Base-by-base conservation (phyloP, 2,329 filamentous ascomycete species). In the Balansia obtecta region DNA sequence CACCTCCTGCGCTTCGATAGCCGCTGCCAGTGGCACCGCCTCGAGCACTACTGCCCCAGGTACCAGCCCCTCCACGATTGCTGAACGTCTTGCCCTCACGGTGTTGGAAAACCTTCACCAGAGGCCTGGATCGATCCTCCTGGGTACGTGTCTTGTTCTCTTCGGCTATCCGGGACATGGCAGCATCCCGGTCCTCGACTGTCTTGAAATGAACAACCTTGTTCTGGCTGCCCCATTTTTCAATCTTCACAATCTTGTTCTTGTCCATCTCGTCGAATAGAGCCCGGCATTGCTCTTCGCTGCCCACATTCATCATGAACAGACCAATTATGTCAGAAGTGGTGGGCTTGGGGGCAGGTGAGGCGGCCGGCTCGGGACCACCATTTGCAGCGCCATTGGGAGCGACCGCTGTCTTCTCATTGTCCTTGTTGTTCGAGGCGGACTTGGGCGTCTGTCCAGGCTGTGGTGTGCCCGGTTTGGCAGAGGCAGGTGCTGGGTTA, bases 141-240 rank as follows among this genome's bases (percentile, higher is more conserved):
- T 80, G 76, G 40, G 77, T 77, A 56, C 80, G 77, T 55, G 82
- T 86, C 74, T 90, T 91, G 59, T 84, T 76, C 42, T 93, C 87
- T 13, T 83, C 76, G 5, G 88, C 79, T 52, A 94, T 75, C 56
- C 82, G 82, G 41, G 82, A 78, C 61, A 95, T 76, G 34, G 89
- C 88, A 34, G 77, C 80, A 59, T 90, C 86, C 61, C 91, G 87
- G 46, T 95, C 87, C 57, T 94, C 85, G 3, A 74, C 63, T 2
- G 77, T 86, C 63, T 84, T 81, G 71, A 97, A 97, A 57, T 90
- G 84, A 27, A 88, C 88, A 46, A 95, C 87, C 70, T 85, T 90
- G 71, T 88, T 88, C 54, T 82, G 81, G 61, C 81, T 81, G 38
- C 84, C 84, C 72, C 82, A 86, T 68, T 88, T 90, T 61, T 88